Percentiles rank a stretch among this genome's conserved stretches.
Conservation (phyloP, 768 basidiomycete genomes). For the Multifurca ochricompacta region DNA sequence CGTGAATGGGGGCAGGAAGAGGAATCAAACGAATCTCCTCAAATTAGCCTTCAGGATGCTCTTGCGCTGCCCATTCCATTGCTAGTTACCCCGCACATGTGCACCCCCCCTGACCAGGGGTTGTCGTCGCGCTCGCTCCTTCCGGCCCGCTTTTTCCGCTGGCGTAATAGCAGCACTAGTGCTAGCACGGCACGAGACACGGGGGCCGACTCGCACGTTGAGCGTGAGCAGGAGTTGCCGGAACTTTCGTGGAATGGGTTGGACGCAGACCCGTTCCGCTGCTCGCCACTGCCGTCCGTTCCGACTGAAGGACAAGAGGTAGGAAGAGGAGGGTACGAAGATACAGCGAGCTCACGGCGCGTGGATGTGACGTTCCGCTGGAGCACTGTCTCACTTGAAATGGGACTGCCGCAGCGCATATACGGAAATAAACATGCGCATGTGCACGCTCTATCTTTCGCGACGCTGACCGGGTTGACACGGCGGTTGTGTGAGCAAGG, state of each 20-base stretch:
- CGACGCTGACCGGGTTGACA: not conserved
- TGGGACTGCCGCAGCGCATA: not conserved
- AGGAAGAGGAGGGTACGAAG: not conserved
- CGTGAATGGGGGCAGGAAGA: not conserved
- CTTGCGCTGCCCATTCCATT: constrained; percentile 20
- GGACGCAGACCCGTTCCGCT: constrained; percentile 18
- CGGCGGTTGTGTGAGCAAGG: constrained; percentile 14
- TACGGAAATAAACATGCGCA: not conserved
- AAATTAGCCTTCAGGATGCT: constrained; percentile 15
- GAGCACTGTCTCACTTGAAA: constrained; percentile 16
- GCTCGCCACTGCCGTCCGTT: constrained; percentile 7
- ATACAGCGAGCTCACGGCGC: constrained; percentile 3
- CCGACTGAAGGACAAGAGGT: constrained; percentile 1
- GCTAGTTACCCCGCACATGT: constrained; percentile 12
- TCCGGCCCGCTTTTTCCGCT: constrained; percentile 7
- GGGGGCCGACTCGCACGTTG: not conserved
- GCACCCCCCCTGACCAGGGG: not conserved
- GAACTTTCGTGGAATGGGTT: constrained; percentile 17
- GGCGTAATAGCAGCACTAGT: not conserved
- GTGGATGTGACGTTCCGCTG: constrained; percentile 19
- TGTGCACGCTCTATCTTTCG: not conserved
- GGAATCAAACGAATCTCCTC: not conserved
- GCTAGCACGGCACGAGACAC: not conserved
- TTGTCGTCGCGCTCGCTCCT: not conserved
- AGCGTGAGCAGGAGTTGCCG: constrained; percentile 3